Evolutionary conservation across 306 rosid species (phyloP).

Genomic region (Trifolium subterraneum): DNA sequence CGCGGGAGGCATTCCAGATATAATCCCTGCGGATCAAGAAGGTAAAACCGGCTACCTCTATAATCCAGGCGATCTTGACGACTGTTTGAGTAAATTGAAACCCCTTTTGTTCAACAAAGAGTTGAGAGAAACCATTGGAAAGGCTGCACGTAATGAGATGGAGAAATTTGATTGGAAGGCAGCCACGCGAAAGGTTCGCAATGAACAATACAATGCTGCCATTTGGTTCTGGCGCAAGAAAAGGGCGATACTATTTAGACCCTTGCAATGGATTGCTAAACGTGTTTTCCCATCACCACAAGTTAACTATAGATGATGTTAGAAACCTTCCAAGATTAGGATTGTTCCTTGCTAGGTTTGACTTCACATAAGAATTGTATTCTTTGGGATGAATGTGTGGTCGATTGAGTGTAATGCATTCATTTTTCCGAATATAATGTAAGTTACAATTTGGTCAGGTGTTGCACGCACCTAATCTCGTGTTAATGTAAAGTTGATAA

Average conservation of each 20-base stretch:
- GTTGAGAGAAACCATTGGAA: conserved; percentile 78
- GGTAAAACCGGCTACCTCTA: conserved; percentile 86
- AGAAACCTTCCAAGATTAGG: conserved; percentile 30
- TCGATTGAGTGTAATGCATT: conserved; percentile 45
- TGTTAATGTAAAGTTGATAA: conserved; percentile 25
- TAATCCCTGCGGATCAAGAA: conserved; percentile 83
- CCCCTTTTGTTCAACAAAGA: conserved; percentile 69
- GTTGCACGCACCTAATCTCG: conserved; percentile 26
- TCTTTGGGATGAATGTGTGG: conserved; percentile 38
- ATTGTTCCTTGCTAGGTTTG: conserved; percentile 39
- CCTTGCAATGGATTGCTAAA: conserved; percentile 77
- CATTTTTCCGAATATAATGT: conserved; percentile 56
- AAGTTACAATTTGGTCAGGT: conserved; percentile 31
- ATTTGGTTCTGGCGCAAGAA: conserved; percentile 99
- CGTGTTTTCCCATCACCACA: conserved; percentile 68
- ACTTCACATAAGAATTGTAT: conserved; percentile 40
- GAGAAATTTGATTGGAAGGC: conserved; percentile 96
- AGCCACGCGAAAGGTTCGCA: conserved; percentile 77
- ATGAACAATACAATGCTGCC: conserved; percentile 89
- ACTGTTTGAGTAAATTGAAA: conserved; percentile 78
- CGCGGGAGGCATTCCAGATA: conserved; percentile 95
- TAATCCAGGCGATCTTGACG: conserved; percentile 70
- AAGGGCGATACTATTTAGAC: conserved; percentile 71
- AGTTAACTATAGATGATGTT: conserved; percentile 59
- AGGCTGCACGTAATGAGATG: conserved; percentile 85